Evolutionary conservation across 2,329 filamentous ascomycete species (phyloP), one percentile per base, ranked within the genome.

Genomic region (Sporothrix mexicana): DNA sequence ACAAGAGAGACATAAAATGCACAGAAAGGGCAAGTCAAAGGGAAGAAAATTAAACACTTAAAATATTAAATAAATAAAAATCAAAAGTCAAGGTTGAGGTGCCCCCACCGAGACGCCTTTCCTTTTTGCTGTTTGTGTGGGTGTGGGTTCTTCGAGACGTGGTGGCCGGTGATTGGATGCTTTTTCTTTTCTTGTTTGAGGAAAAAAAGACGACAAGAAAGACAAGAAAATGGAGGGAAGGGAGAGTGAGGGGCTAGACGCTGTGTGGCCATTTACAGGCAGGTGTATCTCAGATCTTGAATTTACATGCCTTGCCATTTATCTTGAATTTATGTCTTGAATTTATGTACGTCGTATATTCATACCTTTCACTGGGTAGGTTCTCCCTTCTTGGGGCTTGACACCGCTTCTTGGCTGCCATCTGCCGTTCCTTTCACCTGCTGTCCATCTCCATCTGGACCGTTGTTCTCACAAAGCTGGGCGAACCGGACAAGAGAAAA

Each of bases 61-160:
- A 36, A 6, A 6, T 36, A 7, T 36, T 6, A 36, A 36, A 36
- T 36, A 36, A 36, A 36, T 36, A 36, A 36, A 36, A 36, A 36
- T 36, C 30, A 36, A 36, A 36, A 36, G 30, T 36, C 30, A 36
- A 36, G 30, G 30, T 36, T 36, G 30, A 23, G 55, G 23, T 43
- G 20, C 53, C 64, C 72, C 69, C 70, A 64, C 53, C 69, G 47
- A 66, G 25, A 73, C 45, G 45, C 45, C 15, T 30, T 67, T 15
- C 20, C 23, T 49, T 12, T 68, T 20, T 55, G 30, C 30, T 30
- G 12, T 53, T 55, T 61, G 53, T 49, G 64, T 71, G 69, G 66
- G 69, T 73, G 72, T 73, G 71, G 74, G 71, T 69, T 73, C 69
- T 74, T 73, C 66, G 74, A 75, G 75, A 76, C 75, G 75, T 76